Percentiles rank a stretch among this genome's conserved stretches.
Conservation (phyloP, 2,329 filamentous ascomycete species). For the Talaromyces sp. region DNA sequence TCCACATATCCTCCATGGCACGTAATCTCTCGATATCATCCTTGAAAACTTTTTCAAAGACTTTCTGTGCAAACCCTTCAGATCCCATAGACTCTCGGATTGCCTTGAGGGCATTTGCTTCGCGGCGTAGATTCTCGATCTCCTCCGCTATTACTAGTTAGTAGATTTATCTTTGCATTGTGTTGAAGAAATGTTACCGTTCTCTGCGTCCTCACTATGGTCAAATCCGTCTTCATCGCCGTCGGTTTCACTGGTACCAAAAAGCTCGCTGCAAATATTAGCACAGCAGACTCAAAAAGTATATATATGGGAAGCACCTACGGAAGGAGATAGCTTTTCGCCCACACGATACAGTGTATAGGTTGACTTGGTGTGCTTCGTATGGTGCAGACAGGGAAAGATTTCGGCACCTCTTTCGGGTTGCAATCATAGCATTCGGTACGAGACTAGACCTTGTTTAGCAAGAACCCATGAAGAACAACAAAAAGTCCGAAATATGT, state of each 20-base stretch:
- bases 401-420: slow-evolving; percentile 82
- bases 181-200: slow-evolving; percentile 47
- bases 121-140: slow-evolving; percentile 79
- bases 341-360: slow-evolving; percentile 99
- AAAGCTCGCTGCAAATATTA: slow-evolving; percentile 62
- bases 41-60: slow-evolving; percentile 91
- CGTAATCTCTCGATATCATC: slow-evolving; percentile 75
- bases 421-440: slow-evolving; percentile 97
- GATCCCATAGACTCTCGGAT: slow-evolving; percentile 79
- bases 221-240: slow-evolving; percentile 63
- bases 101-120: slow-evolving; percentile 74
- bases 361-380: slow-evolving; percentile 92
- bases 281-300: slow-evolving; percentile 11
- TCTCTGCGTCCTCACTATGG: slow-evolving; percentile 72
- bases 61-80: slow-evolving; percentile 65
- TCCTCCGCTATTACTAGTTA: slow-evolving; percentile 55
- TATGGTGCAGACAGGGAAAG: slow-evolving; percentile 94
- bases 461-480: background rate
- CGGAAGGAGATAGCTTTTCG: slow-evolving; percentile 91
- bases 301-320: slow-evolving; percentile 21
- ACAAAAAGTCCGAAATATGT: background rate
- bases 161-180: slow-evolving; percentile 1
- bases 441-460: slow-evolving; percentile 48
- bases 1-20: slow-evolving; percentile 97
- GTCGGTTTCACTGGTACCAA: slow-evolving; percentile 85